Percentiles rank a stretch among this genome's conserved stretches.
Conservation (phyloP, 1,284 basidiomycete genomes). For the Marasmius sp. region DNA sequence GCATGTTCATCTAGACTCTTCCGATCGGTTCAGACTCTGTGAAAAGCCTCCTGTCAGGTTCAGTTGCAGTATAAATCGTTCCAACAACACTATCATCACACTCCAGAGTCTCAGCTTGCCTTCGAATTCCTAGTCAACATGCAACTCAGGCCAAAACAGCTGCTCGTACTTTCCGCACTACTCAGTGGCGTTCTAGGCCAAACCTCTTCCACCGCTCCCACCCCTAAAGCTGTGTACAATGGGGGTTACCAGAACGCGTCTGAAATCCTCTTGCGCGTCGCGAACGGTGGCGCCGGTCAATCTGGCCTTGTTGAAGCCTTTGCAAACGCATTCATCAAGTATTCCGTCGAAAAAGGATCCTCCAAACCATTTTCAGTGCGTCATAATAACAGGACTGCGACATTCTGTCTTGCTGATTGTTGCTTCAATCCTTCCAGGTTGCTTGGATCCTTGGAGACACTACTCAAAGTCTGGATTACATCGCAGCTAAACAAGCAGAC, state of each 20-base stretch:
- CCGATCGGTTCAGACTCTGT: too few species aligned
- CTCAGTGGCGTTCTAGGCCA: too few species aligned
- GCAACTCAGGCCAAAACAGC: too few species aligned
- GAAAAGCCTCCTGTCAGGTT: too few species aligned
- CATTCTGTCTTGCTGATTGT: not conserved
- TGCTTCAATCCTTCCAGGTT: conserved; percentile 29
- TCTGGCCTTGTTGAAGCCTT: conserved; percentile 43
- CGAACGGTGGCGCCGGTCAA: conserved; percentile 50
- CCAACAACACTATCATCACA: too few species aligned
- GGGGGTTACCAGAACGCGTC: conserved; percentile 15
- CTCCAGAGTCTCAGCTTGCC: too few species aligned
- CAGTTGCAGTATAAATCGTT: too few species aligned
- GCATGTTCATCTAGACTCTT: too few species aligned
- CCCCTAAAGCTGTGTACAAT: conserved; percentile 18
- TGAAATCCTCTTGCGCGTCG: conserved; percentile 37
- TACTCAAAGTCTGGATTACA: conserved; percentile 40
- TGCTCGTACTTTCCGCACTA: too few species aligned
- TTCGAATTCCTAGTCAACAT: too few species aligned
- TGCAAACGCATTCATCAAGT: conserved; percentile 44
- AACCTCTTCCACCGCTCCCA: not conserved
- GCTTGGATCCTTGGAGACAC: conserved; percentile 53
- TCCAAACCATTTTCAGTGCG: conserved; percentile 36
- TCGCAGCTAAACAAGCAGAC: conserved; percentile 40
- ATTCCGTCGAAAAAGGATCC: conserved; percentile 22
- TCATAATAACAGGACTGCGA: conserved; percentile 5